A percentile compares a stretch with the other conserved stretches of the same genome.
phyloP scores from a whole-genome alignment of 768 basidiomycete species.

The Suillus tomentosus region DNA sequence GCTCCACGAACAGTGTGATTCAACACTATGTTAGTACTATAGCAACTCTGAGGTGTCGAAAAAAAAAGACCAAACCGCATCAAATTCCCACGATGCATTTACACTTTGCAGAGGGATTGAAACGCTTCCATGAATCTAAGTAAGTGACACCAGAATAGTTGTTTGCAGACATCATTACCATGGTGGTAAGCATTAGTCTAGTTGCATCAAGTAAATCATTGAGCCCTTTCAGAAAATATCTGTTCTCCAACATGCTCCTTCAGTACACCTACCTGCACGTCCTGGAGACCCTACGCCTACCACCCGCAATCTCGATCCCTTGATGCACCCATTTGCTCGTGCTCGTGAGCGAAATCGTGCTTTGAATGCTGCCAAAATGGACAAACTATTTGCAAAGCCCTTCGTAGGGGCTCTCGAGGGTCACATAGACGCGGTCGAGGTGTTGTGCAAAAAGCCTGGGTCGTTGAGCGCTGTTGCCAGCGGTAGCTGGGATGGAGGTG shows the following conservation, averaged over 20 bases:
- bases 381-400: constrained; percentile 96
- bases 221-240: constrained; percentile 67
- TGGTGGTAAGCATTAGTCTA: constrained; percentile 11
- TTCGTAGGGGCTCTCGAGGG: constrained; percentile 90
- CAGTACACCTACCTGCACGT: constrained; percentile 69
- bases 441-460: constrained; percentile 69
- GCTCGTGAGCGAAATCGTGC: constrained; percentile 93
- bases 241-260: constrained; percentile 82
- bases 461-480: constrained; percentile 82
- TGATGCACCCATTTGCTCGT: constrained; percentile 94
- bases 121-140: not conserved
- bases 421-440: constrained; percentile 93
- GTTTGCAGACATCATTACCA: constrained; percentile 2
- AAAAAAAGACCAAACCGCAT: not conserved
- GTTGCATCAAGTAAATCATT: constrained; percentile 10
- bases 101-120: not conserved
- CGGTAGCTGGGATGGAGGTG: constrained; percentile 95
- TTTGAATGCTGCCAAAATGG: constrained; percentile 94
- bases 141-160: not conserved
- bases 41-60: not conserved
- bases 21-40: too few species aligned
- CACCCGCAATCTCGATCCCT: constrained; percentile 89
- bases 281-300: constrained; percentile 86
- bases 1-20: not conserved
- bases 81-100: not conserved